Base-by-base conservation (phyloP, 2,329 filamentous ascomycete species). In the Apiospora hydei region DNA sequence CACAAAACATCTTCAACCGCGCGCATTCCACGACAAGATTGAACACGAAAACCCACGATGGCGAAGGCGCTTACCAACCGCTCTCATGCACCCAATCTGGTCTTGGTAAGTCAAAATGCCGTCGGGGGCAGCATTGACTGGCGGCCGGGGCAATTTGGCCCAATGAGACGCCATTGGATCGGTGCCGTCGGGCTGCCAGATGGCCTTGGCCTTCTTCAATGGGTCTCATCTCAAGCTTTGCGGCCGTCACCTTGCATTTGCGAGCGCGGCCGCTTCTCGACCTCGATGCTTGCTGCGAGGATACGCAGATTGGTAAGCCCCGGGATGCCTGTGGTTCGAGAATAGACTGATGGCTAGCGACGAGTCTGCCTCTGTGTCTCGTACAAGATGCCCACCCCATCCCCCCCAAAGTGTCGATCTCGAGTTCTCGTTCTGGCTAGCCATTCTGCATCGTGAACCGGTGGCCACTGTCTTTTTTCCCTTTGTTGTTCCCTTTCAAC, bases 381-480 rank as follows among this genome's bases (percentile, higher is more conserved):
- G 66, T 73, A 73, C 72, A 73, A 73, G 70, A 73, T 64, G 68
- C 67, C 30, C 61, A 38, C 61, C 21, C 38, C 61, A 26, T 34
- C 70, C 67, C 44, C 34, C 24, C 34, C 44, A 26, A 26, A 30
- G 21, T 46, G 69, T 41, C 68, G 57, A 70, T 70, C 51, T 49
- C 43, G 14, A 43, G 3, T 43, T 68, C 67, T 67, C 57, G 46
- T 70, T 70, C 57, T 47, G 57, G 57, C 69, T 41, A 41, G 66
- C 44, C 51, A 51, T 44, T 73, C 67, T 71, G 51, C 61, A 67
- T 71, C 66, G 68, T 66, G 41, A 67, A 41, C 16, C 43, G 47
- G 44, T 34, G 41, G 51, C 47, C 64, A 49, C 24, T 66, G 26
- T 46, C 38, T n/a, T 73, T 73, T 14, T 73, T 71, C 69, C 61